Conservation (phyloP, 805 yeast species). For the Suhomyces sp. region DNA sequence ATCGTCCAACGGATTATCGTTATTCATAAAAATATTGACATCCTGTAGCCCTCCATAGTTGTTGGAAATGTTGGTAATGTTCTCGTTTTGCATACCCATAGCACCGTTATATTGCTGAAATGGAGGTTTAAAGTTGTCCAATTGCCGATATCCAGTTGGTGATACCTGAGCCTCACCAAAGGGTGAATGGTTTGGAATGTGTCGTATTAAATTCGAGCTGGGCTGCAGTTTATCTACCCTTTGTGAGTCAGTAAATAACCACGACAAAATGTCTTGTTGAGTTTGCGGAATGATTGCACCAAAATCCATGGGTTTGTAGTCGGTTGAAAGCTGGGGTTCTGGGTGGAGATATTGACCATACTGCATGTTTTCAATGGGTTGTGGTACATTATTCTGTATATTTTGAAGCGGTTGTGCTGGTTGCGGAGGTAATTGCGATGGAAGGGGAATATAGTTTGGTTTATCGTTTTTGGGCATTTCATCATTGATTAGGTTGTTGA, state of each 20-base stretch:
- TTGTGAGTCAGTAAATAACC: slow-evolving; percentile 35
- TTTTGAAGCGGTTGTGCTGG: background rate
- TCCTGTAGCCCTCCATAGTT: slow-evolving; percentile 30
- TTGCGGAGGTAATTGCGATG: background rate
- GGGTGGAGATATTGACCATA: background rate
- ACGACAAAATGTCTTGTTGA: slow-evolving; percentile 38
- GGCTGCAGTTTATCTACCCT: background rate
- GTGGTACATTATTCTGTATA: background rate
- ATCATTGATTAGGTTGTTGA: slow-evolving; percentile 14
- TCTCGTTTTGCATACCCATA: background rate
- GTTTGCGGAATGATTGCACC: slow-evolving; percentile 20
- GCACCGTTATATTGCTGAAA: background rate
- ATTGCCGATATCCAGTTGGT: background rate
- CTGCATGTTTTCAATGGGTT: background rate
- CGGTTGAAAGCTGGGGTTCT: background rate
- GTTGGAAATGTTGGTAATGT: background rate
- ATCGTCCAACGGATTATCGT: slow-evolving; percentile 40
- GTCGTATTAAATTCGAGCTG: background rate
- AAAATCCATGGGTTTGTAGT: background rate
- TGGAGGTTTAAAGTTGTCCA: background rate
- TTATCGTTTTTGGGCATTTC: slow-evolving; percentile 1
- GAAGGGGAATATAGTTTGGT: background rate
- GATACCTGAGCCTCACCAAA: background rate
- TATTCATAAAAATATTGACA: slow-evolving; percentile 35
- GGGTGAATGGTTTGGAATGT: background rate